Base-by-base conservation (phyloP, 768 basidiomycete species). In the Dendrothele bispora region DNA sequence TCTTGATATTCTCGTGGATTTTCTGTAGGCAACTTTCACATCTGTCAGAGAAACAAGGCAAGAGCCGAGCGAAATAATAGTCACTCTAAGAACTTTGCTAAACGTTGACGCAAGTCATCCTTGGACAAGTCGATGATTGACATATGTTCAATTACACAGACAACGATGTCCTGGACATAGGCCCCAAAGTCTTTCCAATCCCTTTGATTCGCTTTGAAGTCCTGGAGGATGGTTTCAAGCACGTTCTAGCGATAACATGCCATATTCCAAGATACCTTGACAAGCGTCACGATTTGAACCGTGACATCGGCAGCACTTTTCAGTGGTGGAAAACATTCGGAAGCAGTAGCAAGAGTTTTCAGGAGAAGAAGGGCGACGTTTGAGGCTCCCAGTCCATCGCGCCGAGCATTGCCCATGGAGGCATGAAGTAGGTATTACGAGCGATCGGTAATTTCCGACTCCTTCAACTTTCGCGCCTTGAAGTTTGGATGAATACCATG, bases 331-430 rank as follows among this genome's bases (percentile, higher is more conserved):
- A 40, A 45, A 12, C n/a, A n/a, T 34, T 34, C 35, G 7, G 45
- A 7, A 14, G 34, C 21, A 34, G 45, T 35, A 15, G 4, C 21
- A 17, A 34, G 26, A 15, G 36, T 15, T 34, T 24, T 39, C 10
- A 46, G 35, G n/a, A 46, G 30, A 15, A 22, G 12, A 10, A 46
- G 32, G n/a, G 36, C 45, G n/a, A 43, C 27, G n/a, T 43, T 10
- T 10, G 30, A 32, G 10, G 10, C 30, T 32, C 30, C 30, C n/a
- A n/a, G n/a, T n/a, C n/a, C n/a, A n/a, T n/a, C n/a, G n/a, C n/a
- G n/a, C n/a, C n/a, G n/a, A n/a, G n/a, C n/a, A n/a, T n/a, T n/a
- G n/a, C n/a, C n/a, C n/a, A n/a, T n/a, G n/a, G n/a, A n/a, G n/a
- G n/a, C n/a, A n/a, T n/a, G n/a, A n/a, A n/a, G n/a, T n/a, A n/a